Evolutionary conservation across 2,329 filamentous ascomycete species (phyloP).

Genomic region (Myotisia sp.): DNA sequence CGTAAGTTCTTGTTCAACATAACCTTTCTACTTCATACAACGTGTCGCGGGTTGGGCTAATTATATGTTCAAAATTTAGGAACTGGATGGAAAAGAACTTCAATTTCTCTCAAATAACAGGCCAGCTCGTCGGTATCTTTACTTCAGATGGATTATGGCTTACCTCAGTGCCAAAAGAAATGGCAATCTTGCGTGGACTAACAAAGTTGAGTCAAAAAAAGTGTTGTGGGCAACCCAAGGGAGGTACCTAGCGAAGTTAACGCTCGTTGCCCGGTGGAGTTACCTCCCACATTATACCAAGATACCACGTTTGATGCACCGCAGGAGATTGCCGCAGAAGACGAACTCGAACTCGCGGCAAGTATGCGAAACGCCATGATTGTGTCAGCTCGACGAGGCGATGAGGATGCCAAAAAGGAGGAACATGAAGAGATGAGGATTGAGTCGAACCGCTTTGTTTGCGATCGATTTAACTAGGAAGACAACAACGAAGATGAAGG

Average conservation of each 20-base stretch:
- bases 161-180: slow-evolving; percentile 9
- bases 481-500: too few relatives aligned
- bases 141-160: slow-evolving; percentile 15
- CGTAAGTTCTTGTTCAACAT: too few relatives aligned
- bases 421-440: neutral
- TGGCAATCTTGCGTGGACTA: slow-evolving; percentile 5
- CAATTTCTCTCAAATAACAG: slow-evolving; percentile 11
- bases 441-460: too few relatives aligned
- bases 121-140: slow-evolving; percentile 13
- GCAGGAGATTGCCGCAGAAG: neutral
- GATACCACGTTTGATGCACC: neutral
- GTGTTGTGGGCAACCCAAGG: slow-evolving; percentile 5
- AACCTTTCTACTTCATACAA: too few relatives aligned
- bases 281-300: neutral
- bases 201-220: neutral
- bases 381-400: neutral
- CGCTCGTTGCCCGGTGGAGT: neutral
- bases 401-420: neutral
- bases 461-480: too few relatives aligned
- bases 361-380: neutral
- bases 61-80: slow-evolving; percentile 8
- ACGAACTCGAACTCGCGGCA: neutral
- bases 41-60: neutral
- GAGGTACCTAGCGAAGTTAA: slow-evolving; percentile 1
- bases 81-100: slow-evolving; percentile 11